Conservation (phyloP, 352 stramenopile genomes). For the Phytopythium chamaehyphon region DNA sequence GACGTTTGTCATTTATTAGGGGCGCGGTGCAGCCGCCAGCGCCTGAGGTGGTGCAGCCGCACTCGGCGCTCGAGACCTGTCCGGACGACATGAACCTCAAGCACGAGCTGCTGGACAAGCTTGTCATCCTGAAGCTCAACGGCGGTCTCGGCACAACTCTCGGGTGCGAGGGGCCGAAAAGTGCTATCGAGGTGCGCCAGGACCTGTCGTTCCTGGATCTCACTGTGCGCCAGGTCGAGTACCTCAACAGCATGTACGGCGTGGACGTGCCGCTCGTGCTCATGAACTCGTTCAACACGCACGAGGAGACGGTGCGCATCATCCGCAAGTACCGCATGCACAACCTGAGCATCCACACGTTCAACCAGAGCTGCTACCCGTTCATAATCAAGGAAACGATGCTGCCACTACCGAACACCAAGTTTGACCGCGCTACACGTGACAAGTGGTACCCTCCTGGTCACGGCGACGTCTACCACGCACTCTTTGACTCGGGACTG, state of each 20-base stretch:
- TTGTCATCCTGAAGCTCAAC: slow-evolving; percentile 99
- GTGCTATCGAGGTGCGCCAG: slow-evolving; percentile 91
- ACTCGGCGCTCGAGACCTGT: slow-evolving; percentile 79
- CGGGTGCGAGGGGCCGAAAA: slow-evolving; percentile 93
- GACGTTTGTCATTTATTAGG: slow-evolving; percentile 23
- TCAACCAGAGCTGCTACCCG: slow-evolving; percentile 93
- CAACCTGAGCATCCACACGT: slow-evolving; percentile 94
- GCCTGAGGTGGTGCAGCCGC: slow-evolving; percentile 63
- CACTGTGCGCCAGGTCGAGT: slow-evolving; percentile 97
- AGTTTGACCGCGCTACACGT: slow-evolving; percentile 74
- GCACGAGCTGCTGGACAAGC: slow-evolving; percentile 94
- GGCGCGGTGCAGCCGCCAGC: slow-evolving; percentile 76
- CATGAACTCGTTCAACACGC: slow-evolving; percentile 99
- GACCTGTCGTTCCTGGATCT: slow-evolving; percentile 97
- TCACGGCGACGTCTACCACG: slow-evolving; percentile 99
- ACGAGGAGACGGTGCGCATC: slow-evolving; percentile 97
- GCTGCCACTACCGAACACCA: slow-evolving; percentile 82
- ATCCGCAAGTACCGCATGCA: slow-evolving; percentile 96
- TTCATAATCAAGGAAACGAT: slow-evolving; percentile 90
- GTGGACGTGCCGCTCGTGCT: slow-evolving; percentile 98
- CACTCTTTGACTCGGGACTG: slow-evolving; percentile 95
- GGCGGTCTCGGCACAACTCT: slow-evolving; percentile 98
- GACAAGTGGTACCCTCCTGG: slow-evolving; percentile 95
- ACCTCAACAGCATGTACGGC: slow-evolving; percentile 89
- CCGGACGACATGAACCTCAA: slow-evolving; percentile 91